Evolutionary conservation across 768 basidiomycete genomes (phyloP), one percentile per base, ranked within the genome.

Genomic region (Tephrocybe sp.): DNA sequence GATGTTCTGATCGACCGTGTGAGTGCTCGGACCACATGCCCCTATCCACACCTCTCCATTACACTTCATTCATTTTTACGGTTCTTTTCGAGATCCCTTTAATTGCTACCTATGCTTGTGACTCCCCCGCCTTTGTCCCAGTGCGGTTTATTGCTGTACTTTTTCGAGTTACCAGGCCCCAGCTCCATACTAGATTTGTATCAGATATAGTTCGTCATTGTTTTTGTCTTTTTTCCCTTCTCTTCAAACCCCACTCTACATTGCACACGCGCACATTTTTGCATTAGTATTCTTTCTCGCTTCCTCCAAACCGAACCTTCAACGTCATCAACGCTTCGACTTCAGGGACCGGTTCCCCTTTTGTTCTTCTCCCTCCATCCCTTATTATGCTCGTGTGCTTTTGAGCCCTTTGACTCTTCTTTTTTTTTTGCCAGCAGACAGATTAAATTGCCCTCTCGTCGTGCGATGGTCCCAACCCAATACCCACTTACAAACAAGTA

Each of bases 1-100:
- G 16, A 58, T 73, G 34, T 73, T 69, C 50, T 74, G 59, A 67
- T 43, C 27, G 18, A 39, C 38, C 44, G 37, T n/a, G 22, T 55
- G 55, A 54, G 45, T 52, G 50, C 43, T 44, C 42, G 45, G 21
- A 24, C 10, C 24, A n/a, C 21, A 36, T 39, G 22, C 45, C 42
- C 39, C 36, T 46, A 19, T 18, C 7, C 48, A n/a, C n/a, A n/a
- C 49, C 47, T 18, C n/a, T 37, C 31, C 18, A 37, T 29, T 38
- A 23, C 46, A 40, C 49, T 55, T 56, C 49, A 42, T 45, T 41
- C n/a, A 15, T 49, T 46, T 42, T 49, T 27, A 30, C 37, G 18
- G 41, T 37, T 30, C 53, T 39, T 30, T 46, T 23, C 21, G 18
- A 15, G 19, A 12, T 38, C 16, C 18, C 39, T 53, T 47, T 53